Evolutionary conservation across 108 stramenopile species (phyloP).

Genomic region (Aureococcus anophagefferens): DNA sequence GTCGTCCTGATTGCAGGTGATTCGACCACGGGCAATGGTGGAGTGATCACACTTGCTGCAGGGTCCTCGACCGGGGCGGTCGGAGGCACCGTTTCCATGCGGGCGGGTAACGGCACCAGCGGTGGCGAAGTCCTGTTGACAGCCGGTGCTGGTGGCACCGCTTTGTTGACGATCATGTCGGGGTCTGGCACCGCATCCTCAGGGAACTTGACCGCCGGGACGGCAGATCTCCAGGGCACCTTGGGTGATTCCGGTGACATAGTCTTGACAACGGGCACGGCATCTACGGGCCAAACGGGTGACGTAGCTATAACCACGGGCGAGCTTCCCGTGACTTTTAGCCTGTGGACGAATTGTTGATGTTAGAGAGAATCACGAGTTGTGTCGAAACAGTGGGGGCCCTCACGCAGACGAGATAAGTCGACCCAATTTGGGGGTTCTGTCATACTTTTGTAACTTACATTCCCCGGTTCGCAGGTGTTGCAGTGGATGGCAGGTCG

Average conservation of each 20-base stretch:
- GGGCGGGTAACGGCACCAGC: background rate
- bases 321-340: background rate
- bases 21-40: background rate
- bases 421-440: too few species aligned
- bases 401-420: too few species aligned
- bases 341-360: too few species aligned
- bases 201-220: background rate
- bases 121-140: background rate
- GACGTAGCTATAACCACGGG: background rate
- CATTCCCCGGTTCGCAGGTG: too few species aligned
- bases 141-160: background rate
- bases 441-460: too few species aligned
- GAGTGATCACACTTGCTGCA: background rate
- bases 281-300: background rate
- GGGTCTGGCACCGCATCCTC: background rate
- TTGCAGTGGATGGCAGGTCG: background rate
- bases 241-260: constrained; percentile 3
- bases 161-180: background rate
- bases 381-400: too few species aligned
- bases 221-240: background rate
- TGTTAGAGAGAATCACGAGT: too few species aligned
- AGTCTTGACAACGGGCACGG: constrained; percentile 6
- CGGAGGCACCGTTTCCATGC: background rate
- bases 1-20: constrained; percentile 1
- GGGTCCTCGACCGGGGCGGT: background rate